These are phyloP conservation scores for Dothideomycetidae sp. DNA, from an alignment of 2,329 filamentous ascomycete genomes.

Conservation along the genomic window DNA sequence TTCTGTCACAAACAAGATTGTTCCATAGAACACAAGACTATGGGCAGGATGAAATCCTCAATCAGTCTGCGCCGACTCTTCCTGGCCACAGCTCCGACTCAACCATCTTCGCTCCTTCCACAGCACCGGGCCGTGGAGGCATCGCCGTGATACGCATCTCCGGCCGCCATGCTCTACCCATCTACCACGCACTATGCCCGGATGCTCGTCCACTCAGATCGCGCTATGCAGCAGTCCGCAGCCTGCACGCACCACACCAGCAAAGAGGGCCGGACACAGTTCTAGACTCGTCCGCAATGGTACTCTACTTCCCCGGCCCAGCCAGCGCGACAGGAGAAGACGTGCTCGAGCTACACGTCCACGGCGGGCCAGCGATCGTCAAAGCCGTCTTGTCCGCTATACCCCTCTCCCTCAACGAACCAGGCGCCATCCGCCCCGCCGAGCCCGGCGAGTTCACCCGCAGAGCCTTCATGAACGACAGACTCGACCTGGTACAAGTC, in stretches of 20 bases:
- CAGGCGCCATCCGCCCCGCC: constrained; percentile 56
- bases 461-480: constrained; percentile 75
- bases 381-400: constrained; percentile 74
- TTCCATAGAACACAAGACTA: too few species aligned
- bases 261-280: constrained; percentile 31
- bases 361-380: constrained; percentile 79
- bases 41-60: too few species aligned
- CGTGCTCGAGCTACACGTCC: constrained; percentile 83
- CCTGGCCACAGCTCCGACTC: constrained; percentile 11
- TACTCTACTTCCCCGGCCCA: constrained; percentile 71
- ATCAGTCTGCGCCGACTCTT: too few species aligned
- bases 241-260: constrained; percentile 47
- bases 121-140: constrained; percentile 68
- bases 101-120: constrained; percentile 88
- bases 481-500: constrained; percentile 74
- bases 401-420: constrained; percentile 32
- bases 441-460: constrained; percentile 93
- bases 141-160: constrained; percentile 86
- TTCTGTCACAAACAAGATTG: background rate
- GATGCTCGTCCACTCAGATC: constrained; percentile 39
- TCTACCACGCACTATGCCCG: constrained; percentile 52
- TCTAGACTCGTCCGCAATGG: constrained; percentile 63
- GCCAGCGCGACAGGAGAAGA: constrained; percentile 85
- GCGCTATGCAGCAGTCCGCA: constrained; percentile 56
- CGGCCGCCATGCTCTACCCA: constrained; percentile 55